These are phyloP conservation scores for Xylaria digitata DNA, from an alignment of 2,329 filamentous ascomycete genomes.

Conservation along the genomic window DNA sequence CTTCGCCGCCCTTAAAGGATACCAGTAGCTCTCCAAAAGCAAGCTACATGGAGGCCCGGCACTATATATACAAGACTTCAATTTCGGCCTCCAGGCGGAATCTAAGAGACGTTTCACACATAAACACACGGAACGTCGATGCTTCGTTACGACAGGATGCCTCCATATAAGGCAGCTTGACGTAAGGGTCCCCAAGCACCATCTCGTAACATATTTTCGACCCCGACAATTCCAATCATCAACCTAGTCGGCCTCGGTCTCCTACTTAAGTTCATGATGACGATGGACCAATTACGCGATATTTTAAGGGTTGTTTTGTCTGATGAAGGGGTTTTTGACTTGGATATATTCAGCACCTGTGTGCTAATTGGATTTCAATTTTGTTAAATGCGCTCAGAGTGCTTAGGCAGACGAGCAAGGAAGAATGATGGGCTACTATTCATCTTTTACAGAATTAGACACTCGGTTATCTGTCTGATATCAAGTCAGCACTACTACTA, in stretches of 20 bases:
- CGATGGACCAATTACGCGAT: constrained; percentile 40
- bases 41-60: background rate
- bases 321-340: constrained; percentile 34
- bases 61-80: constrained; percentile 28
- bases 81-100: background rate
- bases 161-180: constrained; percentile 13
- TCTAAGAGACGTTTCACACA: background rate
- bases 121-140: background rate
- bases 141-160: constrained; percentile 3
- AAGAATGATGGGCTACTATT: constrained; percentile 5
- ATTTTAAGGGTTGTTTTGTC: constrained; percentile 26
- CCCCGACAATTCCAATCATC: constrained; percentile 10
- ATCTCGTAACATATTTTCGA: constrained; percentile 5
- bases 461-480: constrained; percentile 37
- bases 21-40: background rate
- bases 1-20: constrained; percentile 43
- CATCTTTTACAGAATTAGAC: constrained; percentile 32
- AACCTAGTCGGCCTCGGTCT: constrained; percentile 14
- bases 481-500: constrained; percentile 39
- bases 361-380: constrained; percentile 21
- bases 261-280: constrained; percentile 37
- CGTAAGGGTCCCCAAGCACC: background rate
- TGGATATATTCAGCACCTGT: constrained; percentile 33
- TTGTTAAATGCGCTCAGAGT: constrained; percentile 19
- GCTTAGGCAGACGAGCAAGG: constrained; percentile 33